phyloP scores from a whole-genome alignment of 371 early-diverging fungal species.

The Apophysomyces sp. region DNA sequence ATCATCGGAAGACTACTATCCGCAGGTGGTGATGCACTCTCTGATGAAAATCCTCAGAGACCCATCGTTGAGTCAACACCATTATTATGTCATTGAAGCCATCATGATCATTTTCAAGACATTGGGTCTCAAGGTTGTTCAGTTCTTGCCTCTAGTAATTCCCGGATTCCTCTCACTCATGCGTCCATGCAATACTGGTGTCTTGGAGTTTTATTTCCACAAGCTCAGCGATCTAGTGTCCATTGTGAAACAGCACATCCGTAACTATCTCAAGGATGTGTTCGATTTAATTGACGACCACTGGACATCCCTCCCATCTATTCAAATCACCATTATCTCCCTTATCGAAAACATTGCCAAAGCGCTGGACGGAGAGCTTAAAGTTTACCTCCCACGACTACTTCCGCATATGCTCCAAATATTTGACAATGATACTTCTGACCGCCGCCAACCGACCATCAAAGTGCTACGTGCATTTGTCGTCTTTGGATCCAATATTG shows the following conservation, averaged over 20 bases:
- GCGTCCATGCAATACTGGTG: constrained; percentile 71
- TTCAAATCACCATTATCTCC: constrained; percentile 81
- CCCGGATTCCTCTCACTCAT: constrained; percentile 73
- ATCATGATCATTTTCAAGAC: constrained; percentile 94
- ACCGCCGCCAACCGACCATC: constrained; percentile 70
- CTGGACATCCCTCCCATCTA: constrained; percentile 71
- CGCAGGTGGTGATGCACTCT: constrained; percentile 85
- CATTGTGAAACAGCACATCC: constrained; percentile 91
- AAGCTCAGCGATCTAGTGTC: constrained; percentile 81
- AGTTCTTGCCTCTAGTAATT: constrained; percentile 77
- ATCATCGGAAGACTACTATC: constrained; percentile 84
- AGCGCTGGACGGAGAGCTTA: constrained; percentile 89
- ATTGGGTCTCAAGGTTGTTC: constrained; percentile 79
- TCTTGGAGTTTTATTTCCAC: constrained; percentile 91
- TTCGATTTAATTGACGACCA: constrained; percentile 77
- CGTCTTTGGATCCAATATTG: constrained; percentile 87
- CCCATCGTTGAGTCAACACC: constrained; percentile 78
- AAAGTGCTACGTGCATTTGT: constrained; percentile 84
- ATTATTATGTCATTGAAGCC: constrained; percentile 89
- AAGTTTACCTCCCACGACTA: constrained; percentile 72
- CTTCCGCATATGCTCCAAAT: constrained; percentile 67
- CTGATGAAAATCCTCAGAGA: constrained; percentile 90
- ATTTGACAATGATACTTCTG: constrained; percentile 81
- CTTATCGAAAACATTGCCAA: constrained; percentile 86
- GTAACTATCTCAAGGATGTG: constrained; percentile 82